phyloP scores from a whole-genome alignment of 2,329 filamentous ascomycete species.

The Aspergillus proliferans region DNA sequence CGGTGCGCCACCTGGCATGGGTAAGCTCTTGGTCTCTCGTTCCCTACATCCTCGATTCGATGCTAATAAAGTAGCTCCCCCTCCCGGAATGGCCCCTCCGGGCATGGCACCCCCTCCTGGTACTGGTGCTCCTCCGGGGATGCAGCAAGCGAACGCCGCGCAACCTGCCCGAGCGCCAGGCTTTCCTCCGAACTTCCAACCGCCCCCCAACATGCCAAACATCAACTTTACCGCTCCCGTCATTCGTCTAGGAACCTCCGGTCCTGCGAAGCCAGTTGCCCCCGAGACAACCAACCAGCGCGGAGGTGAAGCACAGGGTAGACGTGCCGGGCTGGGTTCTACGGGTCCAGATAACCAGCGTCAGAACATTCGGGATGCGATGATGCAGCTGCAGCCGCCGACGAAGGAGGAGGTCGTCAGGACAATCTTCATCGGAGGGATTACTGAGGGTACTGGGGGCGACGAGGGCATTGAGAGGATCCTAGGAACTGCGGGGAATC shows the following conservation, averaged over 20 bases:
- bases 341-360: slow-evolving; percentile 60
- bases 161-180: slow-evolving; percentile 74
- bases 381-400: slow-evolving; percentile 70
- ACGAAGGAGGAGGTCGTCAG: slow-evolving; percentile 85
- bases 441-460: slow-evolving; percentile 69
- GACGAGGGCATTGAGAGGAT: slow-evolving; percentile 76
- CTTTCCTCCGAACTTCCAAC: slow-evolving; percentile 77
- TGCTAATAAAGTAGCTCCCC: slow-evolving; percentile 8
- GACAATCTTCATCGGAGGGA: slow-evolving; percentile 82
- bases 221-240: slow-evolving; percentile 98
- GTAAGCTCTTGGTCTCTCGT: slow-evolving; percentile 45
- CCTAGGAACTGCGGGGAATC: slow-evolving; percentile 65
- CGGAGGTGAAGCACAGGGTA: slow-evolving; percentile 38
- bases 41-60: slow-evolving; percentile 1
- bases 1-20: slow-evolving; percentile 73
- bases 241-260: slow-evolving; percentile 80
- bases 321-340: slow-evolving; percentile 55
- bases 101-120: slow-evolving; percentile 76
- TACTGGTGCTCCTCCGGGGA: slow-evolving; percentile 69
- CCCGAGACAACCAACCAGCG: slow-evolving; percentile 41
- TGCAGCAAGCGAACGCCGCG: slow-evolving; percentile 66
- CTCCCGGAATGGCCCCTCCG: slow-evolving; percentile 54
- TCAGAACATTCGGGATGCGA: slow-evolving; percentile 59
- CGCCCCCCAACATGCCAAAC: slow-evolving; percentile 85
- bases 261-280: slow-evolving; percentile 54